Conservation (phyloP, 2,329 filamentous ascomycete genomes). For the Venturia asperata region DNA sequence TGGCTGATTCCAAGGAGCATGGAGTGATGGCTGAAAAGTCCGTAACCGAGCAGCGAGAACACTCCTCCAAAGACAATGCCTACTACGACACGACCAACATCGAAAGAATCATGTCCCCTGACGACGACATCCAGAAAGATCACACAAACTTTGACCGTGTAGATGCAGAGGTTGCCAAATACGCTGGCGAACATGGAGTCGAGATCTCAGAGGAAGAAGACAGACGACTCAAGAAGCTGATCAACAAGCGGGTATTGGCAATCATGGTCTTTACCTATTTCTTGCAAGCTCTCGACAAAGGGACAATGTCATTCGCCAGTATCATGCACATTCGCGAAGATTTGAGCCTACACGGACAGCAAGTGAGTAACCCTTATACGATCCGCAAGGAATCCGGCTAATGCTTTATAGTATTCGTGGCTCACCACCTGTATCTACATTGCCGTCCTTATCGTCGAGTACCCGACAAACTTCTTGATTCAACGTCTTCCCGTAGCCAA, state of each 20-base stretch:
- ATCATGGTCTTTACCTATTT: conserved; percentile 72
- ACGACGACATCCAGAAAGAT: conserved; percentile 43
- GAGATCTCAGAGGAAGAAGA: conserved; percentile 55
- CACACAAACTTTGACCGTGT: conserved; percentile 53
- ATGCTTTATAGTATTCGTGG: conserved; percentile 54
- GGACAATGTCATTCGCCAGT: conserved; percentile 53
- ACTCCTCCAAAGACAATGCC: conserved; percentile 8
- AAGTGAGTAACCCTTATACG: not conserved
- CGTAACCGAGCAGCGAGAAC: conserved; percentile 8
- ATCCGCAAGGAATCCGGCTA: not conserved
- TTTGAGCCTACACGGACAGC: conserved; percentile 22
- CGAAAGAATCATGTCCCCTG: conserved; percentile 43
- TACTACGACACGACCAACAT: conserved; percentile 38
- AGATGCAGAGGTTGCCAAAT: conserved; percentile 65
- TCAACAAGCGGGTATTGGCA: conserved; percentile 59
- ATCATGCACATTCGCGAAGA: conserved; percentile 41
- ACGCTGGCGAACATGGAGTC: conserved; percentile 51
- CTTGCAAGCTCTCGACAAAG: conserved; percentile 62
- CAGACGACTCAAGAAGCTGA: conserved; percentile 53
- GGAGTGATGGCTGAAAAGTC: not conserved
- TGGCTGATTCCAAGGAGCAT: conserved; percentile 15
- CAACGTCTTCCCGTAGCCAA: conserved; percentile 61
- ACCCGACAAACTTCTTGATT: conserved; percentile 61
- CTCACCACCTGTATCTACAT: conserved; percentile 69
- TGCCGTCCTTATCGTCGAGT: conserved; percentile 62